Base-by-base conservation (phyloP, 352 stramenopile species). In the Ophiocytium majus region DNA sequence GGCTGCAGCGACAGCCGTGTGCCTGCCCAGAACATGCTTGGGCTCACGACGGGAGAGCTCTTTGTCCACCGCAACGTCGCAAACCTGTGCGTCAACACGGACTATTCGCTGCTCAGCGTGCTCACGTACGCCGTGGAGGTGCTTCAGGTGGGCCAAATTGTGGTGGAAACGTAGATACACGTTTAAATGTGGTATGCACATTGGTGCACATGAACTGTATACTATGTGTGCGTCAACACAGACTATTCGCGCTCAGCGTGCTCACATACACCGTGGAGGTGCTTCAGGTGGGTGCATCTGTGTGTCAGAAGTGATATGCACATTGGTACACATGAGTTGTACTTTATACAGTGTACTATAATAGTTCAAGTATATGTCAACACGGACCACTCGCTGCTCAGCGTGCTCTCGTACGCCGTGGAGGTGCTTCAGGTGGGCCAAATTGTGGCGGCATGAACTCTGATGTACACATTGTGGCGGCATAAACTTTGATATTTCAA, bases 61-160 rank as follows among this genome's bases (percentile, higher is more conserved):
- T 87, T 87, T 49, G 83, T 87, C 14, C 50, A 84, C 17, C 79
- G 83, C 31, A 87, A 87, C 50, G 83, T 87, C 5, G 93, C 93
- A 17, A 96, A 96, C 85, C 86, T 95, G 35, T 93, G 95, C 80
- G 92, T 95, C 10, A 91, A 88, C 83, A 96, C 93, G 17, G 93
- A 96, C 83, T 89, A 95, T 50, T 95, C 92, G 86, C 86, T 91
- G 0, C 85, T 95, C 0, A 88, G 90, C 33, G 92, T 93, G 23
- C 87, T 96, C 0, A 89, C 95, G 79, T 97, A 92, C 86, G 94
- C 93, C 23, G 93, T 97, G 66, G 93, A 96, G 79, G 88, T 94
- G 28, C 91, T 97, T 33, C 74, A 89, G 85, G 85, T 85, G n/a
- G n/a, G n/a, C n/a, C n/a, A n/a, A n/a, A n/a, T n/a, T n/a, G n/a